phyloP scores from a whole-genome alignment of 148 eudicot species.

The Fagopyrum esculentum region DNA sequence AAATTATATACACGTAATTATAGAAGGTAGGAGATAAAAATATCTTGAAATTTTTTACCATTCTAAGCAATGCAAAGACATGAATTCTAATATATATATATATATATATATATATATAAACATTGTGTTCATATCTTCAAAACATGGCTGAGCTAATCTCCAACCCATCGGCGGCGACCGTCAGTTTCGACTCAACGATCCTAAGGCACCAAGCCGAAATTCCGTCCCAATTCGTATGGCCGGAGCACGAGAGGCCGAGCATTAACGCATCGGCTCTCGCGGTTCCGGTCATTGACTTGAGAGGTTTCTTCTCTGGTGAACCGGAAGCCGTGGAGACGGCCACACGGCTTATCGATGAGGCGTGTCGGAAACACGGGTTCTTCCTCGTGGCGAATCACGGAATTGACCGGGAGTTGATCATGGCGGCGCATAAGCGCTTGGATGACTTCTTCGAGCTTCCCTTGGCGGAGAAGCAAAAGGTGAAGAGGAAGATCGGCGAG shows the following conservation, averaged over 20 bases:
- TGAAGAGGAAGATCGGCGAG: slow-evolving; percentile 30
- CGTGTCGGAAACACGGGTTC: slow-evolving; percentile 47
- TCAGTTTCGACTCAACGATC: slow-evolving; percentile 28
- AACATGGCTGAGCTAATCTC: too few relatives aligned
- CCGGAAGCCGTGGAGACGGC: slow-evolving; percentile 16
- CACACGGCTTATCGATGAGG: slow-evolving; percentile 30
- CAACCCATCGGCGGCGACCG: neutral
- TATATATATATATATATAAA: too few relatives aligned
- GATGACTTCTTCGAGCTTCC: slow-evolving; percentile 37
- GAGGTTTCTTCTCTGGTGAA: slow-evolving; percentile 31
- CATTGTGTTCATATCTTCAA: too few relatives aligned
- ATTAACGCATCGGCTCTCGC: slow-evolving; percentile 18
- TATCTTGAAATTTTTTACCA: too few relatives aligned
- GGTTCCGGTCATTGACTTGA: slow-evolving; percentile 37
- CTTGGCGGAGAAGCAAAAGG: slow-evolving; percentile 26
- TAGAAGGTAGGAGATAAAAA: too few relatives aligned
- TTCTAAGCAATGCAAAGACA: too few relatives aligned
- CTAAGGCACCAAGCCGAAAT: slow-evolving; percentile 22
- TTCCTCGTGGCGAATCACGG: slow-evolving; percentile 44
- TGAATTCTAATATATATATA: too few relatives aligned
- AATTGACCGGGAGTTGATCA: slow-evolving; percentile 24
- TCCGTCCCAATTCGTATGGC: slow-evolving; percentile 48
- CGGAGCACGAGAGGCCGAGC: slow-evolving; percentile 41
- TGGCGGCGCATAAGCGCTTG: slow-evolving; percentile 25
- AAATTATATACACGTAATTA: too few relatives aligned